These are phyloP conservation scores for Ascodesmis nigricans DNA, from an alignment of 495 filamentous ascomycete genomes.

Conservation along the genomic window DNA sequence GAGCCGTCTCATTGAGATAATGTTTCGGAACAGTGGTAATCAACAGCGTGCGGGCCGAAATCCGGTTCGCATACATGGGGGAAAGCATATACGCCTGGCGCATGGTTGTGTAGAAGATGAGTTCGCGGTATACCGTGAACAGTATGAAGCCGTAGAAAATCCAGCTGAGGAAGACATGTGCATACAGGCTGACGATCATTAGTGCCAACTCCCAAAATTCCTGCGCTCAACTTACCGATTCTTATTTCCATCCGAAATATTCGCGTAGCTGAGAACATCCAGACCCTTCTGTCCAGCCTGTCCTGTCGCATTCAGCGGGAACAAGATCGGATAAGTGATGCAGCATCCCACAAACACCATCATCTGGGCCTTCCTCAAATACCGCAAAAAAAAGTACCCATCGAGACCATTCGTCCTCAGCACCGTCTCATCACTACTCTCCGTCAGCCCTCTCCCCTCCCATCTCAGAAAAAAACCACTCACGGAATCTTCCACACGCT, in stretches of 20 bases:
- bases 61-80: constrained; percentile 64
- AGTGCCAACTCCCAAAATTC: background rate
- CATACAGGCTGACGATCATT: constrained; percentile 32
- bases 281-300: constrained; percentile 40
- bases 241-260: constrained; percentile 32
- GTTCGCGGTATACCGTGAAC: constrained; percentile 72
- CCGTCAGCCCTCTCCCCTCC: too few species aligned
- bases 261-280: constrained; percentile 56
- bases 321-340: constrained; percentile 67
- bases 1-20: constrained; percentile 48
- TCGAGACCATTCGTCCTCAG: constrained; percentile 45
- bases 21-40: constrained; percentile 64
- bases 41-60: constrained; percentile 84
- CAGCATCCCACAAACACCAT: constrained; percentile 60
- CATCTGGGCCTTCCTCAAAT: constrained; percentile 46
- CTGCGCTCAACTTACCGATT: constrained; percentile 28
- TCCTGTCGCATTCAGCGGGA: constrained; percentile 74
- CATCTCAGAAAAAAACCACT: too few species aligned
- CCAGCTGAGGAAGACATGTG: constrained; percentile 50
- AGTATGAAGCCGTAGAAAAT: constrained; percentile 72
- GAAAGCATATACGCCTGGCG: constrained; percentile 87
- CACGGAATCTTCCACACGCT: constrained; percentile 21
- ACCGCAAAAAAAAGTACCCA: constrained; percentile 70
- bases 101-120: constrained; percentile 83
- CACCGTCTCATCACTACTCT: constrained; percentile 21